Percentiles rank a stretch among this genome's conserved stretches.
These are phyloP conservation scores for Lachnellula willkommii DNA, from an alignment of 2,329 filamentous ascomycete species.

Conservation along the genomic window DNA sequence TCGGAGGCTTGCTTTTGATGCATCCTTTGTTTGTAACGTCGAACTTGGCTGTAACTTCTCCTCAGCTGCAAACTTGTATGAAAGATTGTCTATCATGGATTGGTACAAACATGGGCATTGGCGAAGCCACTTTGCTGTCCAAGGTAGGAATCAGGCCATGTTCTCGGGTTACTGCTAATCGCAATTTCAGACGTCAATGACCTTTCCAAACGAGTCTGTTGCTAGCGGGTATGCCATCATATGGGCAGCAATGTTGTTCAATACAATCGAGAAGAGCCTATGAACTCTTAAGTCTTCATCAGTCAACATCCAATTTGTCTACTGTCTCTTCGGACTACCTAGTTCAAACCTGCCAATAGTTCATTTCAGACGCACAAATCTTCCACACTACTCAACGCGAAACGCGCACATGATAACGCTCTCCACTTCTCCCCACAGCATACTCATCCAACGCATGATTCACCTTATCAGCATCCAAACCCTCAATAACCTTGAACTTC, in stretches of 20 bases:
- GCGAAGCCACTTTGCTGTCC: slow-evolving; percentile 24
- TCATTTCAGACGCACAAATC: no score
- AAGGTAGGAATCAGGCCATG: slow-evolving; percentile 12
- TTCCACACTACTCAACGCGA: background rate
- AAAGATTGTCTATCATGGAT: slow-evolving; percentile 26
- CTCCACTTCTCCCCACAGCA: background rate
- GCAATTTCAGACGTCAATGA: background rate
- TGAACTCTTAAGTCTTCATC: background rate
- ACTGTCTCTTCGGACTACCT: background rate
- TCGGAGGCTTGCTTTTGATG: slow-evolving; percentile 28
- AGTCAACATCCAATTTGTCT: background rate
- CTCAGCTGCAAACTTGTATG: slow-evolving; percentile 12
- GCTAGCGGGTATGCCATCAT: background rate
- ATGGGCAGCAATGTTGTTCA: slow-evolving; percentile 2
- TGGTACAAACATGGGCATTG: slow-evolving; percentile 26
- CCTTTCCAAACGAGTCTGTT: background rate
- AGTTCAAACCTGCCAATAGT: no score
- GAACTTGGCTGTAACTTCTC: slow-evolving; percentile 12
- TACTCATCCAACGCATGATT: background rate
- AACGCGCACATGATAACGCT: background rate
- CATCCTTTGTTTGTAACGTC: slow-evolving; percentile 23
- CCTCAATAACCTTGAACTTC: background rate
- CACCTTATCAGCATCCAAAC: background rate
- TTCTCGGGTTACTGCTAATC: background rate
- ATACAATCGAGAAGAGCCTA: background rate